Evolutionary conservation across 352 stramenopile species (phyloP).

Genomic region (Phytophthora constricta): DNA sequence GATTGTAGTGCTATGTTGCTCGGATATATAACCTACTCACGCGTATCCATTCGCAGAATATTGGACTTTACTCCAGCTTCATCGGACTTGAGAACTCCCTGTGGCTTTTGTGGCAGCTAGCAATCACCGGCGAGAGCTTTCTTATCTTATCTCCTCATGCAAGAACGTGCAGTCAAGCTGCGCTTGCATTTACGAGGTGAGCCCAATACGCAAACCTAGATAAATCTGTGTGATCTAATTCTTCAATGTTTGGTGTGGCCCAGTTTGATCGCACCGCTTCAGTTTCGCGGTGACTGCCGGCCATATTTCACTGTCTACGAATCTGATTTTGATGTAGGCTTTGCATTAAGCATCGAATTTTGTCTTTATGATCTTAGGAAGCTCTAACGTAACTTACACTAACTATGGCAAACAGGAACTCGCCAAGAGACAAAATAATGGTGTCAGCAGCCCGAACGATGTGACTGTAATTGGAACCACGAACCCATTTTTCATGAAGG

Average conservation of each 20-base stretch:
- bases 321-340: constrained; percentile 78
- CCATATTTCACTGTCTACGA: constrained; percentile 91
- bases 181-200: constrained; percentile 81
- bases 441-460: constrained; percentile 47
- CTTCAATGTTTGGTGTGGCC: neutral
- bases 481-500: constrained; percentile 91
- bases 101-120: constrained; percentile 88
- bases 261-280: constrained; percentile 82
- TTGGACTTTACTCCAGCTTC: constrained; percentile 89
- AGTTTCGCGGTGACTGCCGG: constrained; percentile 83
- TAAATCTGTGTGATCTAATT: constrained; percentile 17
- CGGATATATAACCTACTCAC: too few species aligned
- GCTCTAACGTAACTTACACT: constrained; percentile 10
- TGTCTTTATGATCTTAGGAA: too few species aligned
- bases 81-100: constrained; percentile 70
- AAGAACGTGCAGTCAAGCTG: constrained; percentile 82
- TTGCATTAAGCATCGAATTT: constrained; percentile 2
- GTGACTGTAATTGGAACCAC: constrained; percentile 83
- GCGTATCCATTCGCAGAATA: constrained; percentile 44
- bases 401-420: constrained; percentile 43
- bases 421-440: constrained; percentile 59
- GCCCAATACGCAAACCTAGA: neutral
- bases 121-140: constrained; percentile 84
- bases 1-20: neutral
- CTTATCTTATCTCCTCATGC: constrained; percentile 82